Percentiles rank a stretch among this genome's conserved stretches.
phyloP scores from a whole-genome alignment of 768 basidiomycete genomes.

The Lactifluus subvellereus region DNA sequence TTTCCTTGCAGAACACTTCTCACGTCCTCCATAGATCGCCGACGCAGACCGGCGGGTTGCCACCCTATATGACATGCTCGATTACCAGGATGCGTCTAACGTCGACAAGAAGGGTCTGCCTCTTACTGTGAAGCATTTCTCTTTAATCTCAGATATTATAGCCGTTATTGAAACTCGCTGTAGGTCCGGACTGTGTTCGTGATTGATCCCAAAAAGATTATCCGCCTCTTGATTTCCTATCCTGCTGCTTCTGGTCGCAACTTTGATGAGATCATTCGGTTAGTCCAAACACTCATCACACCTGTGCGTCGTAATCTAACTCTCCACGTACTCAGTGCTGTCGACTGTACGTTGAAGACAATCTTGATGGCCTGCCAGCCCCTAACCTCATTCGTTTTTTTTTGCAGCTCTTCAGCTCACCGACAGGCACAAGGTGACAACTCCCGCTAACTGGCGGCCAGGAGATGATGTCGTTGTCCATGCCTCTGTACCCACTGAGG shows the following conservation, averaged over 20 bases:
- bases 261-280: conserved; percentile 70
- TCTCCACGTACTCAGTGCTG: conserved; percentile 42
- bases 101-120: conserved; percentile 82
- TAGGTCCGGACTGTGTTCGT: conserved; percentile 95
- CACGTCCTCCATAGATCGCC: conserved; percentile 60
- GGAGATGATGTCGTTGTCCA: conserved; percentile 95
- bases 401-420: conserved; percentile 76
- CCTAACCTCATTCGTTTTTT: conserved; percentile 27
- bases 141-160: not conserved
- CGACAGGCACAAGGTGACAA: conserved; percentile 77
- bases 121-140: conserved; percentile 58
- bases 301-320: not conserved
- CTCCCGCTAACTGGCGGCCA: conserved; percentile 93
- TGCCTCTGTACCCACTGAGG: conserved; percentile 73
- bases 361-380: not conserved
- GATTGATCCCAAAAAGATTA: conserved; percentile 94
- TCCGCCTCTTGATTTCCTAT: conserved; percentile 85
- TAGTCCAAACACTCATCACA: conserved; percentile 1
- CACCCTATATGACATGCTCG: conserved; percentile 91
- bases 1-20: not conserved
- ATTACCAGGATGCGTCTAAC: conserved; percentile 91
- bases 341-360: conserved; percentile 51
- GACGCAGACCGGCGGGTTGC: conserved; percentile 85
- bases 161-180: not conserved
- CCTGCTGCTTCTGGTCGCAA: conserved; percentile 95